Conservation (phyloP, 2,329 filamentous ascomycete species). For the Lecanicillium sp. region DNA sequence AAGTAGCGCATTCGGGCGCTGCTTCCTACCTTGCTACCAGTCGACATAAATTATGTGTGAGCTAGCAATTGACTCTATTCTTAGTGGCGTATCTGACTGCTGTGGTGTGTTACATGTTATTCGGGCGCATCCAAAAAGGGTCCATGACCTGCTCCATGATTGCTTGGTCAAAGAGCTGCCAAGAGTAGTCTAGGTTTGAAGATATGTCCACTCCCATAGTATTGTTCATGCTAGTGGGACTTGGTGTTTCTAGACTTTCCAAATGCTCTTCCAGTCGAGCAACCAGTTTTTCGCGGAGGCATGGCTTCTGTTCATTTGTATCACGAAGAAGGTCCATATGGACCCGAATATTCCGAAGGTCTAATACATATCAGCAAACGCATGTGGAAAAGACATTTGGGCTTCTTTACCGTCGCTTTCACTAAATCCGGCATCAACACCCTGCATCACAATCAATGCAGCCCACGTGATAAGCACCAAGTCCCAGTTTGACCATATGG, state of each 20-base stretch:
- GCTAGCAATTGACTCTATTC: too few relatives aligned
- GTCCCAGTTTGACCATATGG: constrained; percentile 36
- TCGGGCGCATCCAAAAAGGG: constrained; percentile 7
- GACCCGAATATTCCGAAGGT: constrained; percentile 19
- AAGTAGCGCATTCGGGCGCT: too few relatives aligned
- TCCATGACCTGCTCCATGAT: constrained; percentile 10
- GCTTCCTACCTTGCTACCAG: too few relatives aligned
- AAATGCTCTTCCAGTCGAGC: constrained; percentile 18
- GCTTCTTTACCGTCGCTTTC: constrained; percentile 24
- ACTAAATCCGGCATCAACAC: constrained; percentile 28
- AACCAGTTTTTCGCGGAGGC: constrained; percentile 16
- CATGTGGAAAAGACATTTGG: background rate
- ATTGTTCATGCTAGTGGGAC: constrained; percentile 9
- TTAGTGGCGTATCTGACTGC: too few relatives aligned
- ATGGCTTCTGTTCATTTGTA: constrained; percentile 19
- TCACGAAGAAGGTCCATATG: constrained; percentile 20
- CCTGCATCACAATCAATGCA: constrained; percentile 33
- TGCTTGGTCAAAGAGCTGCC: constrained; percentile 13
- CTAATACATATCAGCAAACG: constrained; percentile 1
- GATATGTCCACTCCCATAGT: constrained; percentile 8
- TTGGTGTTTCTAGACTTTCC: constrained; percentile 16
- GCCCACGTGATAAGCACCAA: constrained; percentile 36
- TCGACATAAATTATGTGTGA: too few relatives aligned
- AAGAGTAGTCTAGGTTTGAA: constrained; percentile 12
- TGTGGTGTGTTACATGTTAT: constrained; percentile 1